phyloP scores from a whole-genome alignment of 257 asterid species.

The Nemophila menziesii region DNA sequence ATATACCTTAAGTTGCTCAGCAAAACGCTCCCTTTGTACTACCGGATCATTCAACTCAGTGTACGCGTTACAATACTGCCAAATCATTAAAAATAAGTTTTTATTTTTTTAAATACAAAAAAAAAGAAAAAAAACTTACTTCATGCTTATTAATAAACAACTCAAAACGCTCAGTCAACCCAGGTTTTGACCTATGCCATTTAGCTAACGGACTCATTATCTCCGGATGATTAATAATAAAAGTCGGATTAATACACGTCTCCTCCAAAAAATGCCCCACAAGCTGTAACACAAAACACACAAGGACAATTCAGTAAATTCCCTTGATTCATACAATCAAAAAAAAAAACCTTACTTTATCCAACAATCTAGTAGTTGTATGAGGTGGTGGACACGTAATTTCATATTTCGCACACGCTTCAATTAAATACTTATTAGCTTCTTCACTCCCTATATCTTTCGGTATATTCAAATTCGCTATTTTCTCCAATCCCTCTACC shows the following conservation, averaged over 20 bases:
- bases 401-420: slow-evolving; percentile 62
- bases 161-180: slow-evolving; percentile 82
- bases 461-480: slow-evolving; percentile 66
- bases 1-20: slow-evolving; percentile 92
- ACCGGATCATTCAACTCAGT: slow-evolving; percentile 94
- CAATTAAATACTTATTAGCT: slow-evolving; percentile 61
- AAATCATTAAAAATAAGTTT: too few relatives aligned
- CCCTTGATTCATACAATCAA: neutral
- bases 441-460: slow-evolving; percentile 70
- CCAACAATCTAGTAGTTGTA: slow-evolving; percentile 76
- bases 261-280: slow-evolving; percentile 86
- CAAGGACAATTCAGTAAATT: too few relatives aligned
- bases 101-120: too few relatives aligned
- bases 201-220: slow-evolving; percentile 91
- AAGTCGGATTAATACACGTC: slow-evolving; percentile 65
- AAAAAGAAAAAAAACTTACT: too few relatives aligned
- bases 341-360: slow-evolving; percentile 39
- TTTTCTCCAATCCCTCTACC: slow-evolving; percentile 83
- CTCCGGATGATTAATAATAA: slow-evolving; percentile 89
- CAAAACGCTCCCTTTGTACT: slow-evolving; percentile 88
- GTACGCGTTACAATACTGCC: slow-evolving; percentile 84
- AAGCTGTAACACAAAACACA: slow-evolving; percentile 66
- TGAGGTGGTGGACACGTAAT: slow-evolving; percentile 88
- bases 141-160: slow-evolving; percentile 80
- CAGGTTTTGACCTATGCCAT: slow-evolving; percentile 84